Conservation (phyloP, 768 basidiomycete genomes). For the Kwoniella europaea region DNA sequence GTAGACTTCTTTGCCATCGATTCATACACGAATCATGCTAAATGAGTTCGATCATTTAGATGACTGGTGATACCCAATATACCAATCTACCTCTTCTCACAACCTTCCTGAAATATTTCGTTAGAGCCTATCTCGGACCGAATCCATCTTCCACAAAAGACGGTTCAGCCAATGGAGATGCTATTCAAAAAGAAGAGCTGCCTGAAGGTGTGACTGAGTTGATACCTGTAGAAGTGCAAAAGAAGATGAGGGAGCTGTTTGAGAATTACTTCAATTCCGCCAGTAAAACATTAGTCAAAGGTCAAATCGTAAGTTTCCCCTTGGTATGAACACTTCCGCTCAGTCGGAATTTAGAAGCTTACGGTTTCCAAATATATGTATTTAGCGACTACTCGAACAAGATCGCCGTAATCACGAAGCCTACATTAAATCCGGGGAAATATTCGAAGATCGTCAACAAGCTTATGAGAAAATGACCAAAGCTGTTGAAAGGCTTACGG, state of each 20-base stretch:
- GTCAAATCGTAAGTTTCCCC: constrained; percentile 73
- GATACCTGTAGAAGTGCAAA: constrained; percentile 81
- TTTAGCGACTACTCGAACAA: constrained; percentile 90
- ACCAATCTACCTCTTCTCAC: constrained; percentile 87
- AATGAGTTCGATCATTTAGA: constrained; percentile 60
- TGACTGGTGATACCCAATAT: constrained; percentile 83
- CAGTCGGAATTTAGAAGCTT: neutral
- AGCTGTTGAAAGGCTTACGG: constrained; percentile 86
- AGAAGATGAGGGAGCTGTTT: constrained; percentile 89
- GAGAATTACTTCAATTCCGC: constrained; percentile 91
- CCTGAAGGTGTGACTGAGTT: constrained; percentile 67
- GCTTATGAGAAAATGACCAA: constrained; percentile 99
- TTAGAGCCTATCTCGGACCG: constrained; percentile 80
- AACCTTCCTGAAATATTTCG: constrained; percentile 92
- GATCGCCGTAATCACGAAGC: constrained; percentile 97
- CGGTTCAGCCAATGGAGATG: neutral
- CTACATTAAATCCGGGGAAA: constrained; percentile 98
- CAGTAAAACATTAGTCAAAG: constrained; percentile 85
- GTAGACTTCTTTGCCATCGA: constrained; percentile 43
- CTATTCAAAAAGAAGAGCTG: constrained; percentile 6
- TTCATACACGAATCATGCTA: neutral
- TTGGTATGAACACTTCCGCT: neutral
- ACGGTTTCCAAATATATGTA: neutral
- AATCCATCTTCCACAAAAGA: constrained; percentile 6
- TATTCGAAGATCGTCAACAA: constrained; percentile 98